Evolutionary conservation across 2,329 filamentous ascomycete genomes (phyloP).

Genomic region (Lachnellula arida): DNA sequence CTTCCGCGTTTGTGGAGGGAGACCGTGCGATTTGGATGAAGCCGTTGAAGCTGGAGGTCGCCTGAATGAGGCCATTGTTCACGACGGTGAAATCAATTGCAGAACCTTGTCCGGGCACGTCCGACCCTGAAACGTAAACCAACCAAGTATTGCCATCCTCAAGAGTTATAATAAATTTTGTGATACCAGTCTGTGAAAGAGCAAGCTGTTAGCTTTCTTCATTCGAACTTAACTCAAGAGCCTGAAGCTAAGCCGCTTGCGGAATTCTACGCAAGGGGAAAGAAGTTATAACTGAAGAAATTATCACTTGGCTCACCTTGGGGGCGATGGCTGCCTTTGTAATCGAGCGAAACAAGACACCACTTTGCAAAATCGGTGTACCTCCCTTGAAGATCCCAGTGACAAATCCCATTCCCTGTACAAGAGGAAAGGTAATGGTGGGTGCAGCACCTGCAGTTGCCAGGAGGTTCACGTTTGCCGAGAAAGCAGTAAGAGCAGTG

Average conservation of each 20-base stretch:
- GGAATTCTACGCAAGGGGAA: too few relatives aligned
- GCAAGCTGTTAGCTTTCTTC: neutral
- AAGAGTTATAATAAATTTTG: constrained; percentile 71
- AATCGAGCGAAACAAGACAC: constrained; percentile 68
- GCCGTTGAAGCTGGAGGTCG: constrained; percentile 66
- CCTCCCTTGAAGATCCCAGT: constrained; percentile 70
- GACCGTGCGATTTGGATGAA: constrained; percentile 81
- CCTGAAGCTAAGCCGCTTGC: too few relatives aligned
- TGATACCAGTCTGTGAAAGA: constrained; percentile 46
- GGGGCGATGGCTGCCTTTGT: constrained; percentile 51
- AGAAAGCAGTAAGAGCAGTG: constrained; percentile 53
- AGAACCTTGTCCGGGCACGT: constrained; percentile 37
- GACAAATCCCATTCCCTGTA: constrained; percentile 86
- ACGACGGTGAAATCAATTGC: constrained; percentile 60
- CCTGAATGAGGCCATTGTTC: constrained; percentile 61
- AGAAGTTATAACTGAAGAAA: too few relatives aligned
- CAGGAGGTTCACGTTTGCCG: constrained; percentile 62
- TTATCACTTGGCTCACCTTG: constrained; percentile 33
- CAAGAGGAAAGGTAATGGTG: constrained; percentile 70
- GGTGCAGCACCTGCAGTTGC: constrained; percentile 48
- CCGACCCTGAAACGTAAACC: constrained; percentile 64
- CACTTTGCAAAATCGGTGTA: constrained; percentile 68
- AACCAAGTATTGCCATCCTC: constrained; percentile 74
- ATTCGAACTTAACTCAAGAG: neutral
- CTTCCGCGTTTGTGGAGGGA: constrained; percentile 56